Evolutionary conservation across 2,329 filamentous ascomycete genomes (phyloP).

Genomic region (Alternaria triticimaculans): DNA sequence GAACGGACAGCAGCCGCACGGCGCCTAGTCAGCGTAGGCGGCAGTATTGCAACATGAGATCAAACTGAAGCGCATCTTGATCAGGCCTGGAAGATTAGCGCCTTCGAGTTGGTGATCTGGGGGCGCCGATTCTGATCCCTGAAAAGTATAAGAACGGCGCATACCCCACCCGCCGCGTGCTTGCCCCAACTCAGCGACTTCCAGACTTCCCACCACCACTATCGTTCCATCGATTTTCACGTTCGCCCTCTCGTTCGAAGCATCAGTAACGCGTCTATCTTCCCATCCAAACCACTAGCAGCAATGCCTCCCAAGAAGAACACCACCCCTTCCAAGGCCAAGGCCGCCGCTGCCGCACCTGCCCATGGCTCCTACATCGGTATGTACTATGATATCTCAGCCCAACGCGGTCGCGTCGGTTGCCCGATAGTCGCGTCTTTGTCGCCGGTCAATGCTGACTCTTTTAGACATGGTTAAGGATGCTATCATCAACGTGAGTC

Average conservation of each 20-base stretch:
- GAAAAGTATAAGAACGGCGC: slow-evolving; percentile 35
- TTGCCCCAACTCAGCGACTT: slow-evolving; percentile 31
- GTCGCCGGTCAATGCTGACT: slow-evolving; percentile 64
- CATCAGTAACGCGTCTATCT: slow-evolving; percentile 35
- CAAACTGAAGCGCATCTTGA: slow-evolving; percentile 38
- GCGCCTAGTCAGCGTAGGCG: slow-evolving; percentile 29
- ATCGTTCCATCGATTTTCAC: slow-evolving; percentile 26
- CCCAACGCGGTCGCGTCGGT: slow-evolving; percentile 55
- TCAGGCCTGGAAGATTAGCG: slow-evolving; percentile 35
- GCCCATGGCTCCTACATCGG: slow-evolving; percentile 72
- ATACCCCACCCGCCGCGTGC: slow-evolving; percentile 33
- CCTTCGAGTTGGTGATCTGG: slow-evolving; percentile 40
- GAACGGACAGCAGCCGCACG: slow-evolving; percentile 17
- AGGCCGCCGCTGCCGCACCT: slow-evolving; percentile 60
- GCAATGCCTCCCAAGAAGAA: slow-evolving; percentile 73
- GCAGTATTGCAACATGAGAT: slow-evolving; percentile 25
- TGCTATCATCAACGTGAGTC: slow-evolving; percentile 73
- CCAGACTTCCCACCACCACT: slow-evolving; percentile 34
- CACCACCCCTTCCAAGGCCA: slow-evolving; percentile 63
- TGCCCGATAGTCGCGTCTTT: slow-evolving; percentile 47
- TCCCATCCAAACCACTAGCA: slow-evolving; percentile 35
- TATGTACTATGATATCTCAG: slow-evolving; percentile 56
- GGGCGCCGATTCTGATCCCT: slow-evolving; percentile 30
- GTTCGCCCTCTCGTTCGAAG: slow-evolving; percentile 42
- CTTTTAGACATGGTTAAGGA: slow-evolving; percentile 74